A percentile compares a stretch with the other conserved stretches of the same genome.
These are phyloP conservation scores for Periconia macrospinosa DNA, from an alignment of 2,329 filamentous ascomycete species.

Conservation along the genomic window DNA sequence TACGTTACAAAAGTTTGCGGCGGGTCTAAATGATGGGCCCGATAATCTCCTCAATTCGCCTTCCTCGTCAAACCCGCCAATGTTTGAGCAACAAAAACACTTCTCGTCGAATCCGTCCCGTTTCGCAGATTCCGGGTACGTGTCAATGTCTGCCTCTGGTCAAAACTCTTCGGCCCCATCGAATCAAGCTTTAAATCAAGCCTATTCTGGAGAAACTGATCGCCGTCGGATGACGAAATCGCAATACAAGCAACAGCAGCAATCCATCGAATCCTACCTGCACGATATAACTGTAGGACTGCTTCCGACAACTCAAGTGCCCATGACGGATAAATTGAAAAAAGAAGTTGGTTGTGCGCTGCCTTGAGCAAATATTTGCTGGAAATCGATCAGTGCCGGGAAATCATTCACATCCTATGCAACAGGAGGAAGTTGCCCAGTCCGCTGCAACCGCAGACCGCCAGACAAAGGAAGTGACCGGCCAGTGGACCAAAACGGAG, in stretches of 20 bases:
- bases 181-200: conserved; percentile 7
- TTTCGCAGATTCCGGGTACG: conserved; percentile 60
- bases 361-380: conserved; percentile 80
- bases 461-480: conserved; percentile 44
- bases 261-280: conserved; percentile 69
- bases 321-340: conserved; percentile 72
- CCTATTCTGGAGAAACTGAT: conserved; percentile 29
- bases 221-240: conserved; percentile 31
- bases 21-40: conserved; percentile 57
- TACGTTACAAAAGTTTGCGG: conserved; percentile 70
- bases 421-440: conserved; percentile 60
- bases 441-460: conserved; percentile 54
- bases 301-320: conserved; percentile 59
- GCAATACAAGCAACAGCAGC: conserved; percentile 37
- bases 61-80: conserved; percentile 44
- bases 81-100: conserved; percentile 58
- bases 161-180: conserved; percentile 46
- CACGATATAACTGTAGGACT: conserved; percentile 72
- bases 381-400: conserved; percentile 59
- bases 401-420: conserved; percentile 53
- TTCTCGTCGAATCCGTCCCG: conserved; percentile 62
- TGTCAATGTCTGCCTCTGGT: conserved; percentile 59
- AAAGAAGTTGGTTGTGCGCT: conserved; percentile 75
- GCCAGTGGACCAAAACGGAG: conserved; percentile 40
- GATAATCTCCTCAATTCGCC: conserved; percentile 26